Base-by-base conservation (phyloP, 495 filamentous ascomycete species). In the Pyronema omphalodes region DNA sequence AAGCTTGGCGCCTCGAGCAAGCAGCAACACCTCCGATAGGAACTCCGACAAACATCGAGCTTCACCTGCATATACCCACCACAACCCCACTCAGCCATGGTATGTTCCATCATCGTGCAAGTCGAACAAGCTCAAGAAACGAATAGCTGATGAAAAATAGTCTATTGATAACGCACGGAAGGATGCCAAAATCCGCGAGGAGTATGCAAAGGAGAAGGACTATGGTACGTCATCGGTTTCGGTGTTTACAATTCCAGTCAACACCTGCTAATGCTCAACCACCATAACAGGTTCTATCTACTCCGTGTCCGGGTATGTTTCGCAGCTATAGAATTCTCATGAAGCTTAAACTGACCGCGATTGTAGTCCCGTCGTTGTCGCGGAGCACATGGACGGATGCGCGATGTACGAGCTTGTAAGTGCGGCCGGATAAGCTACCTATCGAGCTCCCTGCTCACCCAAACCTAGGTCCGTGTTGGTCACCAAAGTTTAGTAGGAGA, bases 381-480 rank as follows among this genome's bases (percentile, higher is more conserved):
- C 93, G 66, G 88, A 96, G 74, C 80, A 95, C 68, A 94, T 96
- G 88, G 84, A 88, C 66, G 91, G 91, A 66, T 93, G 91, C 80
- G 88, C 91, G 65, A 96, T 99, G 93, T 95, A 99, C 76, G 91
- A 99, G 73, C 72, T 99, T 77, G 89, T 89, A 71, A 56, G 75
- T 58, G 53, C 23, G 19, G 8, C 3, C 9, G 9, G 14, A 15
- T 15, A 11, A 47, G 18, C 12, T 23, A 3, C 19, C 11, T 43
- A n/a, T 52, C 60, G 19, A 57, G 43, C n/a, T 60, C 57, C 19
- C 33, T 9, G 12, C 48, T 51, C 11, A 35, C 34, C 44, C 12
- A 2, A 35, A 18, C 53, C n/a, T 65, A 83, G 83, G 82, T 88
- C 62, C 79, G 75, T 67, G 88, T 99, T 55, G 88, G 91, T 58